Base-by-base conservation (phyloP, 192 early-diverging fungal genomes). In the Geosiphon pyriformis region DNA sequence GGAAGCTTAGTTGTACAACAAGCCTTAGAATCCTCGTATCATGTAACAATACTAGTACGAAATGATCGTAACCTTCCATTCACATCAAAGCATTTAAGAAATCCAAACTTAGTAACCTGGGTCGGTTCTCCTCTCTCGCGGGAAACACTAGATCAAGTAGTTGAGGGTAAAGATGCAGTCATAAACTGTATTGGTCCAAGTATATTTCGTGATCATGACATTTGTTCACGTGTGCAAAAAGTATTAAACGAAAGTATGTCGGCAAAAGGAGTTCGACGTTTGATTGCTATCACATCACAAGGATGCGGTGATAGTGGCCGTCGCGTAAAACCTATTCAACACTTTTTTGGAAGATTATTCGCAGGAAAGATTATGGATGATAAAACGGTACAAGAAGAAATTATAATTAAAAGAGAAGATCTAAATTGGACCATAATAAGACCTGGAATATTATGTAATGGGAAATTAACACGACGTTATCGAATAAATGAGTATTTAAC, bases 381-480 rank as follows among this genome's bases (percentile, higher is more conserved):
- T 35, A 76, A 76, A 23, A 69, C 63, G 3, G 32, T 71, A 0
- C 75, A 76, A 42, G 75, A 76, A 52, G 70, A 70, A 6, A 42
- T 76, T 20, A 69, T 69, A 26, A 71, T 69, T 37, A 69, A 76
- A 31, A 22, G 57, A 11, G 57, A 61, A 3, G 25, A 8, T 23
- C 26, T 76, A 4, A 71, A 76, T 49, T 76, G 75, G 75, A 76
- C 75, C n/a, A 76, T 76, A 34, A 57, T 76, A 30, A 71, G 75
- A 12, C 75, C 75, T 4, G 68, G 72, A 8, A 76, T 61, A 2
- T 48, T 76, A 3, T 68, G 56, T 27, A 72, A 76, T 26, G 75
- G 75, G 26, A 56, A 69, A 33, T 50, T 76, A 1, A 65, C 75
- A 0, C 42, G 59, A 10, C 53, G 52, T 8, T 76, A 70, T 57